Percentiles rank a stretch among this genome's conserved stretches.
Evolutionary conservation across 176 grass and related monocot species (phyloP).

Genomic region (Eremochloa ophiuroides): DNA sequence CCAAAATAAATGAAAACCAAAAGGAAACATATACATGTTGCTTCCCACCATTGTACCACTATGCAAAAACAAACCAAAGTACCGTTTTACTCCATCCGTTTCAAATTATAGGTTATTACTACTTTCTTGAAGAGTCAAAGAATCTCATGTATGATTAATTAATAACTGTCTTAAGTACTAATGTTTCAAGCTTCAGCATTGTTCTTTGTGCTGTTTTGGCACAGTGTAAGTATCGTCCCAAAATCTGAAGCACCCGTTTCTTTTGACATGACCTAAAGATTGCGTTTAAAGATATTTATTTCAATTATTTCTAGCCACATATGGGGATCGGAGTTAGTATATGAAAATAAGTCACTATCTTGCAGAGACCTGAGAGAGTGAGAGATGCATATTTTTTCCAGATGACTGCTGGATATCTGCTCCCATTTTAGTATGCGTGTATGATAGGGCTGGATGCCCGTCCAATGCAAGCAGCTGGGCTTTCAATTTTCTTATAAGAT

Average conservation of each 20-base stretch:
- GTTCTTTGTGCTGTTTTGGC: background rate
- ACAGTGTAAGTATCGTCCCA: background rate
- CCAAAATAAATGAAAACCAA: too few species aligned
- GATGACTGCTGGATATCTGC: background rate
- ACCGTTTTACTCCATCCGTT: too few species aligned
- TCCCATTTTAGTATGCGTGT: background rate
- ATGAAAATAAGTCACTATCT: background rate
- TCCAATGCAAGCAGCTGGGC: background rate
- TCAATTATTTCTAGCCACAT: background rate
- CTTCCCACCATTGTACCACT: too few species aligned
- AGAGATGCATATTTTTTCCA: background rate
- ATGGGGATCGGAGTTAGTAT: background rate
- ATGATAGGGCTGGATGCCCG: background rate
- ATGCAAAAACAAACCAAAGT: too few species aligned
- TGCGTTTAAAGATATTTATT: background rate
- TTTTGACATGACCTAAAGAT: too few species aligned
- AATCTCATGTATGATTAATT: too few species aligned
- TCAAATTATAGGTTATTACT: too few species aligned
- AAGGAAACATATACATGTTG: too few species aligned
- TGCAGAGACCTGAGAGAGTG: background rate
- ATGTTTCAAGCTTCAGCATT: background rate
- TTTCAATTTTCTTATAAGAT: background rate
- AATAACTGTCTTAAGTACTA: background rate
- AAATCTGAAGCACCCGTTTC: background rate
- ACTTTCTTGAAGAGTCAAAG: too few species aligned